These are phyloP conservation scores for Rhynchospora tenuis DNA, from an alignment of 176 grass and related monocot genomes.

Conservation along the genomic window DNA sequence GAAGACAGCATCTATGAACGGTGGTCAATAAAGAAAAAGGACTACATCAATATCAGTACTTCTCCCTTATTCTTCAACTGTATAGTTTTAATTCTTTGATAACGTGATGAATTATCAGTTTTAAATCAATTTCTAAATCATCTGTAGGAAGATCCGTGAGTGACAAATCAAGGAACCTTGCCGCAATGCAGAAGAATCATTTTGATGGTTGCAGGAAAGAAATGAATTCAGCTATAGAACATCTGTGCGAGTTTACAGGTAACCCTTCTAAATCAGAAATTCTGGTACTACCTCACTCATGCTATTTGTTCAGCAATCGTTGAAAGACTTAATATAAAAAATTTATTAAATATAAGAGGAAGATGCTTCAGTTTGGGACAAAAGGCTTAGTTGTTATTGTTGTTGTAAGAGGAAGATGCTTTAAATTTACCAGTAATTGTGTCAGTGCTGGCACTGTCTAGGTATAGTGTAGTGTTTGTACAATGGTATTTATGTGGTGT, in stretches of 20 bases:
- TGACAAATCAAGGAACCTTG: conserved; percentile 52
- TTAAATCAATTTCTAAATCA: conserved; percentile 25
- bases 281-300: background rate
- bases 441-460: background rate
- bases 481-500: conserved; percentile 9
- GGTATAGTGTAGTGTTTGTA: background rate
- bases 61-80: conserved; percentile 19
- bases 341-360: background rate
- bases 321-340: background rate
- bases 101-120: conserved; percentile 1
- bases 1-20: conserved; percentile 96
- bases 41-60: conserved; percentile 68
- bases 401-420: background rate
- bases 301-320: background rate
- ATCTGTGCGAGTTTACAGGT: conserved; percentile 90
- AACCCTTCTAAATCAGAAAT: conserved; percentile 11
- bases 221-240: conserved; percentile 87
- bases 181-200: conserved; percentile 60
- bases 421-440: background rate
- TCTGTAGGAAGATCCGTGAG: conserved; percentile 54
- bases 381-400: too few species aligned
- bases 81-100: conserved; percentile 25
- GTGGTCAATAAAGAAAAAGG: conserved; percentile 70
- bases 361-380: too few species aligned
- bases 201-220: conserved; percentile 96